These are phyloP conservation scores for Emmonsiellopsis sp. DNA, from an alignment of 2,329 filamentous ascomycete species.

Conservation along the genomic window DNA sequence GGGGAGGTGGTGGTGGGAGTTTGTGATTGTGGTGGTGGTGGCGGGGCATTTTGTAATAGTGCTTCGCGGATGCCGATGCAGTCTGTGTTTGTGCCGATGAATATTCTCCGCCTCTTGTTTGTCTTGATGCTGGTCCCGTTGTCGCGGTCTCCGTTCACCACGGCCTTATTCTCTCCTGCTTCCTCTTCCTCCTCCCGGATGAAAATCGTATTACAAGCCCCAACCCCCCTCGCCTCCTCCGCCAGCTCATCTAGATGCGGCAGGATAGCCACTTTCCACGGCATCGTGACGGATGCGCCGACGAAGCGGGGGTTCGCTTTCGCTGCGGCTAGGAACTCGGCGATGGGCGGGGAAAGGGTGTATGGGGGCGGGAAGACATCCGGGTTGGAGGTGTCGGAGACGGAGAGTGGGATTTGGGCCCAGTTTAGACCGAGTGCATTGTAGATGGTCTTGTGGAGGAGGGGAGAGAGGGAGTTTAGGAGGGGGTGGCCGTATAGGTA, in stretches of 20 bases:
- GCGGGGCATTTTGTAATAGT: conserved; percentile 43
- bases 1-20: no score
- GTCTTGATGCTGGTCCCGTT: no score
- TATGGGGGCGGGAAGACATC: conserved; percentile 22
- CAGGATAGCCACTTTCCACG: conserved; percentile 70
- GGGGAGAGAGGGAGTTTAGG: conserved; percentile 47
- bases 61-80: conserved; percentile 68
- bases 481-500: conserved; percentile 50
- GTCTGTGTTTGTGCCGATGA: conserved; percentile 73
- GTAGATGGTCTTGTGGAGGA: conserved; percentile 47
- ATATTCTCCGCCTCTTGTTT: conserved; percentile 39
- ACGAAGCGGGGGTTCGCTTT: conserved; percentile 31
- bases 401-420: conserved; percentile 40
- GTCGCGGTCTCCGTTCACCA: no score
- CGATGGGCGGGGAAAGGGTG: conserved; percentile 26
- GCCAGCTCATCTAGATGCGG: conserved; percentile 64
- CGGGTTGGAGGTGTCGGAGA: conserved; percentile 15
- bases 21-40: no score
- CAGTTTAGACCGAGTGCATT: conserved; percentile 42
- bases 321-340: conserved; percentile 25
- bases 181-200: conserved; percentile 30
- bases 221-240: conserved; percentile 59
- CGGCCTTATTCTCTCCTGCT: no score
- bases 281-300: conserved; percentile 72
- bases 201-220: conserved; percentile 71